A percentile compares a stretch with the other conserved stretches of the same genome.
phyloP scores from a whole-genome alignment of 108 stramenopile genomes.

The Skeletonema potamos region DNA sequence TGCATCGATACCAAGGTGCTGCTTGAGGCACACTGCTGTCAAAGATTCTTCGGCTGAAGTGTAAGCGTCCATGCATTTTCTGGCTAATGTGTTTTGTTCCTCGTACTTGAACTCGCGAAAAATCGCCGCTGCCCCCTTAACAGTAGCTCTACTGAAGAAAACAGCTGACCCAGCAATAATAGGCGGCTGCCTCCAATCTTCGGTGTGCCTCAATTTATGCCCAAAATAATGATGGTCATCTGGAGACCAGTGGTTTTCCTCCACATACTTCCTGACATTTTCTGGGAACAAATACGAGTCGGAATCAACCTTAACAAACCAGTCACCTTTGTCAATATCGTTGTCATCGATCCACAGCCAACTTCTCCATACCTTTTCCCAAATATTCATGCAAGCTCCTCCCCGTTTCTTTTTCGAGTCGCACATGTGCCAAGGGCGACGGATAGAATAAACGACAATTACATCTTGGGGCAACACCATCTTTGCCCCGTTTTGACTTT shows the following conservation, averaged over 20 bases:
- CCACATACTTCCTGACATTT: slow-evolving; percentile 30
- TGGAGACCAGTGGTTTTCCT: slow-evolving; percentile 10
- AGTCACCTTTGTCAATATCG: slow-evolving; percentile 24
- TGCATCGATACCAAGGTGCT: slow-evolving; percentile 22
- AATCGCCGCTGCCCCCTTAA: slow-evolving; percentile 16
- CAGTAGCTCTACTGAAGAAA: slow-evolving; percentile 25
- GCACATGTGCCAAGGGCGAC: slow-evolving; percentile 31
- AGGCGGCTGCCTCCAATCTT: not conserved
- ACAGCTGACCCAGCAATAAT: slow-evolving; percentile 36
- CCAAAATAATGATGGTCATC: slow-evolving; percentile 44
- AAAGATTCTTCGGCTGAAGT: slow-evolving; percentile 29
- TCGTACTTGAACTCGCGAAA: slow-evolving; percentile 19
- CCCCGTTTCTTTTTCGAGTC: not conserved
- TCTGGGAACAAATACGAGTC: slow-evolving; percentile 41
- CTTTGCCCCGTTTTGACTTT: slow-evolving; percentile 5
- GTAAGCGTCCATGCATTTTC: slow-evolving; percentile 20
- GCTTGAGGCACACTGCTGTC: slow-evolving; percentile 34
- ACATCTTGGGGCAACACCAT: slow-evolving; percentile 19
- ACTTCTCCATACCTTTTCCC: slow-evolving; percentile 43
- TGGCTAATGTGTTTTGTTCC: not conserved
- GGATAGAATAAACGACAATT: slow-evolving; percentile 14
- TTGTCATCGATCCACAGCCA: slow-evolving; percentile 32
- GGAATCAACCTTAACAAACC: slow-evolving; percentile 41
- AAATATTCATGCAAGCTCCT: slow-evolving; percentile 26
- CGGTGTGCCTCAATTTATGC: slow-evolving; percentile 23